Evolutionary conservation across 139 green algal genomes (phyloP), one percentile per base, ranked within the genome.

Genomic region (Auxenochlorella pyrenoidosa): DNA sequence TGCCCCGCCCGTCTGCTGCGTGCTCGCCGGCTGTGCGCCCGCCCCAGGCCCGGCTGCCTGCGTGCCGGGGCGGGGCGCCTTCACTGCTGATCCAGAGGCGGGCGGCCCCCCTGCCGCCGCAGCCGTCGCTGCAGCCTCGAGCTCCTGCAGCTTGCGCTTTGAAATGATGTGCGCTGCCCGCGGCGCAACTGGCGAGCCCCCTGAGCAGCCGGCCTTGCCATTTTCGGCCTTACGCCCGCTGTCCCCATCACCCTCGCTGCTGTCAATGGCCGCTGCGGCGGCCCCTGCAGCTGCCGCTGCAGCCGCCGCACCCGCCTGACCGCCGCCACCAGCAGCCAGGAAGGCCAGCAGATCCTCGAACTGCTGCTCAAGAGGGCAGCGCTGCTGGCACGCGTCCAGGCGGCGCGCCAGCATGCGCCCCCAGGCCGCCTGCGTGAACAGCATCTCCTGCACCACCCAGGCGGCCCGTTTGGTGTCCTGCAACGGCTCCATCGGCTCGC

Each of bases 371-470:
- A 38, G 19, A 24, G 79, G 58, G 79, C 58, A 84, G 38, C 79
- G 79, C 79, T 73, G 58, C 38, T 84, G 58, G 28, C 79, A 84
- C 10, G 24, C 54, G 16, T 84, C 58, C 59, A 84, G 59, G 24
- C 47, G 47, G 13, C 28, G 40, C 30, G 44, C 32, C 40, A 71
- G 22, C 26, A 44, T 21, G 18, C 36, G 59, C 63, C 60, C 36
- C 38, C 30, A 32, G 16, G 51, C 60, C 22, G 24, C 43, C 13
- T 44, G 44, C 34, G 58, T 77, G 80, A 85, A 85, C 38, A 85
- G 40, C 28, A 85, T 22, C 21, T 85, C 80, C 40, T 85, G 80
- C 18, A 34, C 41, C 28, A 85, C 80, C 80, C 80, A 85, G 34
- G 60, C 80, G 1, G 40, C 68, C 12, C 41, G 51, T 22, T 8